Percentiles rank a stretch among this genome's conserved stretches.
These are phyloP conservation scores for Phytomonas francai DNA, from an alignment of 208 protist species.

Conservation along the genomic window DNA sequence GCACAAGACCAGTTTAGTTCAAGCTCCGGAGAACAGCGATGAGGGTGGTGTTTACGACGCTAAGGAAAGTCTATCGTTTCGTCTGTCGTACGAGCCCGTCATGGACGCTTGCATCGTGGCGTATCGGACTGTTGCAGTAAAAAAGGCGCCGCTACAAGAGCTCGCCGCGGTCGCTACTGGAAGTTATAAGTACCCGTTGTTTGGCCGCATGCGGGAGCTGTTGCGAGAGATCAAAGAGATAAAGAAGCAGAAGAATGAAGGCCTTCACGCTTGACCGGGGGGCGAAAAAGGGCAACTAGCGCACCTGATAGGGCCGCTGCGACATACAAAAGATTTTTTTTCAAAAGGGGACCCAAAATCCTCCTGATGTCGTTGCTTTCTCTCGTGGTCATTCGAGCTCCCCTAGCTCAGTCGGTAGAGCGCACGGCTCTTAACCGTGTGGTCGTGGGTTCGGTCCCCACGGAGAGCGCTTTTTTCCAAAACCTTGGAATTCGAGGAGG, in stretches of 20 bases:
- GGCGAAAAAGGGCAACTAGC: no score
- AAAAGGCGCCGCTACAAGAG: constrained; percentile 46
- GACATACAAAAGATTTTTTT: background rate
- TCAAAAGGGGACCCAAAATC: no score
- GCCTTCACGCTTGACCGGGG: no score
- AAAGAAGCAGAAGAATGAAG: constrained; percentile 26
- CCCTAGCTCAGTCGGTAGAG: constrained; percentile 97
- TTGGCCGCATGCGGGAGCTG: constrained; percentile 80
- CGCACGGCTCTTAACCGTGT: constrained; percentile 96
- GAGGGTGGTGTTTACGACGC: background rate
- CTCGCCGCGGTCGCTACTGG: constrained; percentile 77
- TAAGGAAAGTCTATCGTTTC: background rate
- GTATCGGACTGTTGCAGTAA: constrained; percentile 54
- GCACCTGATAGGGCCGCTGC: no score
- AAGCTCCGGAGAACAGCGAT: background rate
- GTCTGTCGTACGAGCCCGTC: constrained; percentile 22
- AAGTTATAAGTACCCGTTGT: constrained; percentile 80
- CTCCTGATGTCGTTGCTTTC: no score
- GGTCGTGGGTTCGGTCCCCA: constrained; percentile 96
- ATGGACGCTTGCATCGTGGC: constrained; percentile 69
- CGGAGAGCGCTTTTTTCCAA: constrained; percentile 44
- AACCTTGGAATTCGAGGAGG: no score
- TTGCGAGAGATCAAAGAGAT: constrained; percentile 75
- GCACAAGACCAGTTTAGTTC: background rate
- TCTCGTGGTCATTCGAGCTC: constrained; percentile 14